These are phyloP conservation scores for Fusarium dlaminii DNA, from an alignment of 2,329 filamentous ascomycete genomes.

Conservation along the genomic window DNA sequence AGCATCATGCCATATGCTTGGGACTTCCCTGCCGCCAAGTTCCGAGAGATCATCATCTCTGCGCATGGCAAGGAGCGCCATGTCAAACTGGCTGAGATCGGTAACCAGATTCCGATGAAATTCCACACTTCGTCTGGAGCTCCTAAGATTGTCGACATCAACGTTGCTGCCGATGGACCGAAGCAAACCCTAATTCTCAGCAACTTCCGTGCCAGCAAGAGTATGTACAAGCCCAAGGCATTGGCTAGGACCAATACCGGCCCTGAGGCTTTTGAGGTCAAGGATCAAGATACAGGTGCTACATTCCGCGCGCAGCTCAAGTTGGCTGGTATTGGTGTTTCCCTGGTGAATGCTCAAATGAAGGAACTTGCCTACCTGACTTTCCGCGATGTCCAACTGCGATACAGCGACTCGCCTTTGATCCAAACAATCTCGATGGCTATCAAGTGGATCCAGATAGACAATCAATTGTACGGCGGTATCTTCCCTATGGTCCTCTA, in stretches of 20 bases:
- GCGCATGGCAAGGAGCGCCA: constrained; percentile 72
- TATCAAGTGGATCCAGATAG: constrained; percentile 98
- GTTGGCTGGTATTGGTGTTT: constrained; percentile 90
- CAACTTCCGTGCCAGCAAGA: constrained; percentile 93
- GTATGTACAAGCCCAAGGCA: constrained; percentile 77
- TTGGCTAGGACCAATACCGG: constrained; percentile 59
- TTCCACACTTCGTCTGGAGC: constrained; percentile 73
- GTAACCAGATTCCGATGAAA: constrained; percentile 94
- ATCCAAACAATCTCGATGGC: constrained; percentile 92
- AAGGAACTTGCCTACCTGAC: constrained; percentile 95
- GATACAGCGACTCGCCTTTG: constrained; percentile 90
- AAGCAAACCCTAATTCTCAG: constrained; percentile 94
- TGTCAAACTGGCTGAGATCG: constrained; percentile 95
- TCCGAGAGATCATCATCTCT: constrained; percentile 86
- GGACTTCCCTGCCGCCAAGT: constrained; percentile 98
- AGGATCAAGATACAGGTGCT: constrained; percentile 86
- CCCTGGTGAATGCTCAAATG: constrained; percentile 89
- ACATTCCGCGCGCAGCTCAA: constrained; percentile 90
- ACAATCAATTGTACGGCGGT: constrained; percentile 97
- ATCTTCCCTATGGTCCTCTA: constrained; percentile 98
- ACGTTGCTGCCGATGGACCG: constrained; percentile 93
- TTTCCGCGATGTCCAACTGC: constrained; percentile 87
- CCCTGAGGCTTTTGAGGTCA: constrained; percentile 83
- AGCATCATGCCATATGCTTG: constrained; percentile 99
- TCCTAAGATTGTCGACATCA: constrained; percentile 94